phyloP scores from a whole-genome alignment of 1,284 basidiomycete genomes.

The Hypsizygus ulmarius region DNA sequence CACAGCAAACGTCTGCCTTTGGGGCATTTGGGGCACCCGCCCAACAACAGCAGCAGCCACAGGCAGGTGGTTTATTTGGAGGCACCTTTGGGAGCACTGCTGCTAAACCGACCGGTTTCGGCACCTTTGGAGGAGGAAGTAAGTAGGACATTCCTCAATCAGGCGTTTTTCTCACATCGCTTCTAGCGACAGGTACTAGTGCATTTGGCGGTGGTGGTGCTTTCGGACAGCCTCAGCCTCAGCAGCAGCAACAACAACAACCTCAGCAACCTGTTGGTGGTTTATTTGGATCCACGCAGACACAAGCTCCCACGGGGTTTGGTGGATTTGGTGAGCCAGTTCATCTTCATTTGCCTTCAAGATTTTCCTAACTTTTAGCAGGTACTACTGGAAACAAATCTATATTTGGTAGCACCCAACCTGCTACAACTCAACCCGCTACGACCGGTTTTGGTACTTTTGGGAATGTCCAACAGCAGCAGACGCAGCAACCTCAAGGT shows the following conservation, averaged over 20 bases:
- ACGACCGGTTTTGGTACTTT: constrained; percentile 22
- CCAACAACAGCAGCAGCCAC: constrained; percentile 29
- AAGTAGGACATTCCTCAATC: constrained; percentile 12
- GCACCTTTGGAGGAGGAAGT: constrained; percentile 45
- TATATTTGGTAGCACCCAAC: constrained; percentile 23
- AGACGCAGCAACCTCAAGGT: constrained; percentile 18
- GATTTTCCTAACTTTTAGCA: constrained; percentile 5
- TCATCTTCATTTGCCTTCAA: background rate
- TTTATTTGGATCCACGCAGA: constrained; percentile 26
- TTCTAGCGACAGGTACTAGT: constrained; percentile 32
- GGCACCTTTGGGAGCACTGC: constrained; percentile 38
- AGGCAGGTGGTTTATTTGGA: constrained; percentile 20
- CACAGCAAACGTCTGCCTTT: constrained; percentile 37
- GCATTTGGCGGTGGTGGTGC: constrained; percentile 36
- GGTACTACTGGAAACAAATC: constrained; percentile 22
- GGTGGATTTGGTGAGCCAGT: constrained; percentile 23
- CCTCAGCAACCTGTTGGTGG: constrained; percentile 22
- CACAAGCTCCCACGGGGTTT: constrained; percentile 19
- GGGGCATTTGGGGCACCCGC: constrained; percentile 48
- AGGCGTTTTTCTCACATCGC: constrained; percentile 30
- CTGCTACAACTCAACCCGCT: constrained; percentile 20
- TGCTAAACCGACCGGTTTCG: constrained; percentile 37
- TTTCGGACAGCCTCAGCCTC: constrained; percentile 33
- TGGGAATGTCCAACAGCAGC: constrained; percentile 18
- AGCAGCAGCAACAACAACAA: constrained; percentile 28